Percentiles rank a stretch among this genome's conserved stretches.
Evolutionary conservation across 331 rosid genomes (phyloP).

Genomic region (Malus hybrid): DNA sequence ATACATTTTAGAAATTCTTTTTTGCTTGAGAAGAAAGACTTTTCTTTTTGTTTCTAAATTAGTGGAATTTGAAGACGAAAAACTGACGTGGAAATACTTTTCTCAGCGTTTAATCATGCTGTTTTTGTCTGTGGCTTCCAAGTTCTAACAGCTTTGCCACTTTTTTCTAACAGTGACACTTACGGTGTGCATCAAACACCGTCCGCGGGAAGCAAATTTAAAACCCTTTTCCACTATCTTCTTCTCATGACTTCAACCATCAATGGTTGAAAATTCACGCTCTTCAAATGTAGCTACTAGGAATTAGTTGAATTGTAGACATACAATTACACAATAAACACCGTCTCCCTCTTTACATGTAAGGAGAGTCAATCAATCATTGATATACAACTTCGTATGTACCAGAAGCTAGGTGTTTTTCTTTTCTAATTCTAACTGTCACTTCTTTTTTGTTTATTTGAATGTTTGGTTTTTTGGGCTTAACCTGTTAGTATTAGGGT

Average conservation of each 20-base stretch:
- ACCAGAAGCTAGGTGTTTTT: too few relatives aligned
- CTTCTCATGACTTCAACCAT: conserved; percentile 6
- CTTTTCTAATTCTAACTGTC: not conserved
- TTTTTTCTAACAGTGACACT: not conserved
- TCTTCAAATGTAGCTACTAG: not conserved
- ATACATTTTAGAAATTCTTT: not conserved
- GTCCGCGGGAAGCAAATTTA: not conserved
- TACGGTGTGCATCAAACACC: not conserved
- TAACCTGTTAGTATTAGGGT: too few relatives aligned
- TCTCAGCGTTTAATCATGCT: not conserved
- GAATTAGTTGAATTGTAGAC: not conserved
- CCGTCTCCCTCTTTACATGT: not conserved
- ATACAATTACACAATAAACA: not conserved
- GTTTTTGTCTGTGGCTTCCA: not conserved
- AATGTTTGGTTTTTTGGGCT: too few relatives aligned
- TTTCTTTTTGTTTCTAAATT: not conserved
- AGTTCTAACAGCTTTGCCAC: not conserved
- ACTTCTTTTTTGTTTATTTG: too few relatives aligned
- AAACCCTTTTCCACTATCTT: not conserved
- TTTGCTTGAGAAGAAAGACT: not conserved
- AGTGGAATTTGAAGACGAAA: too few relatives aligned
- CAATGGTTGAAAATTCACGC: not conserved
- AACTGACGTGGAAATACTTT: not conserved
- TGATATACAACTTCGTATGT: not conserved
- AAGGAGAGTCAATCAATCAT: not conserved